phyloP scores from a whole-genome alignment of 129 eudicot genomes.

The Artemisia annua region DNA sequence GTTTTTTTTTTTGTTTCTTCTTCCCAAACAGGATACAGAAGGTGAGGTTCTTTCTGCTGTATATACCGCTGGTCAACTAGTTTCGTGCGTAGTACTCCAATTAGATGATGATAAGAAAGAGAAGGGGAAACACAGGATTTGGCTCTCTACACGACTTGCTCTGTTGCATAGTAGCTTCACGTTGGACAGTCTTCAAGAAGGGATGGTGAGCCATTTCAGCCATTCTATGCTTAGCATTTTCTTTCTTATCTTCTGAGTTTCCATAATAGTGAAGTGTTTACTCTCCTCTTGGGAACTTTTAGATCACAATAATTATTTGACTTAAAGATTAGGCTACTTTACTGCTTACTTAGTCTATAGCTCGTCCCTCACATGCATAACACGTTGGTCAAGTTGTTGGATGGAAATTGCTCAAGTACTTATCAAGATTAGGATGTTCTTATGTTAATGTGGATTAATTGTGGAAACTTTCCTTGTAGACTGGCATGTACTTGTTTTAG shows the following conservation, averaged over 20 bases:
- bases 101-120: constrained; percentile 82
- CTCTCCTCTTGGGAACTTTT: background rate
- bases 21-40: constrained; percentile 49
- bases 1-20: background rate
- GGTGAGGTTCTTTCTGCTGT: constrained; percentile 54
- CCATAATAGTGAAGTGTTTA: background rate
- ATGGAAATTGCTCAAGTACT: constrained; percentile 11
- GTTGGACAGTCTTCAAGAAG: constrained; percentile 83
- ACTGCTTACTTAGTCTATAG: constrained; percentile 14
- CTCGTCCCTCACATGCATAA: background rate
- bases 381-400: background rate
- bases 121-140: constrained; percentile 63
- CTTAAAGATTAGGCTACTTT: background rate
- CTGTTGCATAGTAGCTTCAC: constrained; percentile 69
- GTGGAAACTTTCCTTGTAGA: background rate
- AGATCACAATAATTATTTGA: background rate
- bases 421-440: background rate
- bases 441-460: background rate
- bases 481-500: background rate
- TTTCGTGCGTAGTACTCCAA: constrained; percentile 79
- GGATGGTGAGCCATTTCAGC: constrained; percentile 66
- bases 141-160: constrained; percentile 87
- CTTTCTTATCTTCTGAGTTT: background rate
- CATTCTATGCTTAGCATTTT: constrained; percentile 1
- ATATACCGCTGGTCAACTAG: constrained; percentile 79